A percentile compares a stretch with the other conserved stretches of the same genome.
Evolutionary conservation across 1,139 yeast species (phyloP).

Genomic region (Wickerhamomyces sp.): DNA sequence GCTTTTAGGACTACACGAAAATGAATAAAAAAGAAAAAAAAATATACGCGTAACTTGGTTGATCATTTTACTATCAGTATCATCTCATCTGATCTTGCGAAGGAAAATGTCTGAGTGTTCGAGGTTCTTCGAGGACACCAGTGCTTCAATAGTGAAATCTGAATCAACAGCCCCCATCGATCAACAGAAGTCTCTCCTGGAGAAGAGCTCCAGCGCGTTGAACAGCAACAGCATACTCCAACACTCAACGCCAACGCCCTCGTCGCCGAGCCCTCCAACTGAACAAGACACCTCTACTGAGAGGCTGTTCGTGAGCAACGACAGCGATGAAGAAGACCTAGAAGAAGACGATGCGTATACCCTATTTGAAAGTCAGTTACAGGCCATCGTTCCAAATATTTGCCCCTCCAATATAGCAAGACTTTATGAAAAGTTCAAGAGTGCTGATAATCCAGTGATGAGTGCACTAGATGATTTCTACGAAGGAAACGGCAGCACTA

Average conservation of each 20-base stretch:
- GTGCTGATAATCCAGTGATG: slow-evolving; percentile 12
- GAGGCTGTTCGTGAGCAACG: slow-evolving; percentile 14
- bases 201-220: background rate
- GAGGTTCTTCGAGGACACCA: slow-evolving; percentile 10
- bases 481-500: slow-evolving; percentile 7
- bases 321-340: slow-evolving; percentile 10
- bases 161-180: slow-evolving; percentile 1
- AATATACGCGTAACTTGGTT: no score
- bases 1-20: no score
- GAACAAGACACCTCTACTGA: background rate
- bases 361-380: slow-evolving; percentile 21
- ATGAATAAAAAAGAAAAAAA: no score
- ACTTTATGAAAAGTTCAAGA: slow-evolving; percentile 9
- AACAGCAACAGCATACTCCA: background rate
- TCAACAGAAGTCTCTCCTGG: slow-evolving; percentile 1
- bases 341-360: slow-evolving; percentile 7
- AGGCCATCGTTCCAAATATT: slow-evolving; percentile 21
- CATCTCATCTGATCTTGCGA: no score
- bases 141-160: background rate
- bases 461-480: slow-evolving; percentile 20
- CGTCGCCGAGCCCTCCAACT: background rate
- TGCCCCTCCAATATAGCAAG: slow-evolving; percentile 6
- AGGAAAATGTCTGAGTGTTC: slow-evolving; percentile 6
- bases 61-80: no score
- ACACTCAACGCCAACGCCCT: slow-evolving; percentile 1